These are phyloP conservation scores for Moricandia moricandioides DNA, from an alignment of 345 rosid genomes.

Conservation along the genomic window DNA sequence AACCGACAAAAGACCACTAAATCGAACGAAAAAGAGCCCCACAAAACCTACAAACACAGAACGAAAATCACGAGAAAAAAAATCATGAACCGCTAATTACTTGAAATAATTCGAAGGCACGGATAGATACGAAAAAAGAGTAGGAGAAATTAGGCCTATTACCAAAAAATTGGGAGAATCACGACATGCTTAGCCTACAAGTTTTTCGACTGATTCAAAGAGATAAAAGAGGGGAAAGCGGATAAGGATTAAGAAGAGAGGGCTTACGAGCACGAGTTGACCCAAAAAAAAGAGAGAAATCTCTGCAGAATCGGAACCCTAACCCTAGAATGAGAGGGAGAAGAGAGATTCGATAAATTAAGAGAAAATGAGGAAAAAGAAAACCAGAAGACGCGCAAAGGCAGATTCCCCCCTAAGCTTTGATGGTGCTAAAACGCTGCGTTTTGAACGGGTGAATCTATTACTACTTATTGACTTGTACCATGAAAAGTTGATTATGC, in stretches of 20 bases:
- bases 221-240: neutral
- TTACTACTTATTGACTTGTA: conserved; percentile 4
- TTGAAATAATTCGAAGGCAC: neutral
- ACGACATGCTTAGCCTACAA: conserved; percentile 43
- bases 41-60: neutral
- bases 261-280: neutral
- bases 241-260: conserved; percentile 18
- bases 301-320: conserved; percentile 46
- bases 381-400: conserved; percentile 26
- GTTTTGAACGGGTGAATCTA: conserved; percentile 31
- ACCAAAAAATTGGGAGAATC: conserved; percentile 45
- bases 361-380: neutral
- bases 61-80: neutral
- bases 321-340: conserved; percentile 40
- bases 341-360: conserved; percentile 21
- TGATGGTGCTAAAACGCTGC: conserved; percentile 31
- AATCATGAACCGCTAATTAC: neutral
- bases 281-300: neutral
- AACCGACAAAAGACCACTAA: neutral
- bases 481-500: neutral
- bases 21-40: neutral
- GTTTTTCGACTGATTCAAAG: conserved; percentile 16
- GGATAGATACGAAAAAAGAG: neutral
- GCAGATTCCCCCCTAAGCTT: conserved; percentile 16
- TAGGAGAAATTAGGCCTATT: conserved; percentile 1